Evolutionary conservation across 495 filamentous ascomycete species (phyloP).

Genomic region (Chaetomium fimeti): DNA sequence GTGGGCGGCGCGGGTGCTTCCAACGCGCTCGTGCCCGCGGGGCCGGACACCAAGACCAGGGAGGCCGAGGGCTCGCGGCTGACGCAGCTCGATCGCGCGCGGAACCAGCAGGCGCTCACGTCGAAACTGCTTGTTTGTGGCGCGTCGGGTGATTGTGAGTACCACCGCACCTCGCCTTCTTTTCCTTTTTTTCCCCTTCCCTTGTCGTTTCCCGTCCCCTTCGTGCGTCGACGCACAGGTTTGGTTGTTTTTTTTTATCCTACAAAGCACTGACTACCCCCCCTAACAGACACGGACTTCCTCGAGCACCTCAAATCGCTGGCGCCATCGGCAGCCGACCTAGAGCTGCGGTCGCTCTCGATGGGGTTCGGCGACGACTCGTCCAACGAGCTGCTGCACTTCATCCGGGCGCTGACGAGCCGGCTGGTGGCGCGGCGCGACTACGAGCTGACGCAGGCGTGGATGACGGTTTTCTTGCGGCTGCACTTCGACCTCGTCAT

Average conservation of each 20-base stretch:
- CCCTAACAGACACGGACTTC: slow-evolving; percentile 52
- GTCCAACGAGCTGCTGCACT: slow-evolving; percentile 55
- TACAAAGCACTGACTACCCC: not conserved
- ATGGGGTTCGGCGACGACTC: slow-evolving; percentile 40
- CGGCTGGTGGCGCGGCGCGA: slow-evolving; percentile 66
- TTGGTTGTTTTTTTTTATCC: too few species aligned
- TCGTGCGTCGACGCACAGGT: too few species aligned
- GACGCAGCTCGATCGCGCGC: slow-evolving; percentile 40
- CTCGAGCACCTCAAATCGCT: slow-evolving; percentile 75
- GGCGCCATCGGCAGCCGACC: slow-evolving; percentile 74
- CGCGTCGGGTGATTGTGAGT: slow-evolving; percentile 52
- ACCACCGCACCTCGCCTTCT: not conserved
- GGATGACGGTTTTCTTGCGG: slow-evolving; percentile 90
- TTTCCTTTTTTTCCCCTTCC: slow-evolving; percentile 4
- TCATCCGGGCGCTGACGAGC: slow-evolving; percentile 71
- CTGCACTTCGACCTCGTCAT: slow-evolving; percentile 60
- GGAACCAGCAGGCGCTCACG: slow-evolving; percentile 57
- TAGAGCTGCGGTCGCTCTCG: slow-evolving; percentile 81
- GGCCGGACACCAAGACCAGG: slow-evolving; percentile 20
- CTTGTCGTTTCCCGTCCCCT: not conserved
- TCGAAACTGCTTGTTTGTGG: slow-evolving; percentile 54
- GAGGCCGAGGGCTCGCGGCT: slow-evolving; percentile 38
- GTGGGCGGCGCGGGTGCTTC: slow-evolving; percentile 40
- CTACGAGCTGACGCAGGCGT: slow-evolving; percentile 91
- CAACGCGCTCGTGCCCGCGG: slow-evolving; percentile 30